These are phyloP conservation scores for Diaporthe citrichinensis DNA, from an alignment of 2,329 filamentous ascomycete genomes.

Conservation along the genomic window DNA sequence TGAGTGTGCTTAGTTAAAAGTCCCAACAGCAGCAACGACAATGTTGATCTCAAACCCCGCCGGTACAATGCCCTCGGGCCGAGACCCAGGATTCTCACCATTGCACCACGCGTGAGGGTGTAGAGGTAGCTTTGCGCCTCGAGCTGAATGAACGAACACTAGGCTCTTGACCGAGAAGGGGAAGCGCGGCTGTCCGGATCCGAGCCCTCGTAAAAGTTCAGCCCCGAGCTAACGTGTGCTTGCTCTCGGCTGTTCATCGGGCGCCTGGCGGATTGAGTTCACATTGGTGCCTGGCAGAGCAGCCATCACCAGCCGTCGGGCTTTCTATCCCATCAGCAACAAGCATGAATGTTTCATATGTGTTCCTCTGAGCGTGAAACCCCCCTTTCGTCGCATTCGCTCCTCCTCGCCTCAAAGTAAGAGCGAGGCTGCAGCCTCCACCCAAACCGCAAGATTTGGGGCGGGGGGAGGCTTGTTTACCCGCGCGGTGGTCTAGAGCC, in stretches of 20 bases:
- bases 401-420: not conserved
- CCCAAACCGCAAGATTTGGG: too few species aligned
- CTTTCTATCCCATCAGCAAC: not conserved
- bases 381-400: slow-evolving; percentile 5
- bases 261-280: not conserved
- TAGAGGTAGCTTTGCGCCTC: slow-evolving; percentile 1
- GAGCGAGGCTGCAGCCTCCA: not conserved
- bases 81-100: not conserved
- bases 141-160: not conserved
- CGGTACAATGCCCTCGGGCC: slow-evolving; percentile 11
- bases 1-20: slow-evolving; percentile 1
- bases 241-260: not conserved
- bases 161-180: not conserved
- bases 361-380: not conserved
- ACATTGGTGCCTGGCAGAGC: not conserved
- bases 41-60: slow-evolving; percentile 6
- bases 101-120: slow-evolving; percentile 18
- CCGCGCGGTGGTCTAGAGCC: not conserved
- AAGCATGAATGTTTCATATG: slow-evolving; percentile 18
- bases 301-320: not conserved
- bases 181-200: not conserved
- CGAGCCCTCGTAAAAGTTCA: not conserved
- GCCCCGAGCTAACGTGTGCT: slow-evolving; percentile 1
- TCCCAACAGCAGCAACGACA: not conserved
- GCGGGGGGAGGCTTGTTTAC: not conserved